Base-by-base conservation (phyloP, 306 rosid species). In the Glycine soja region DNA sequence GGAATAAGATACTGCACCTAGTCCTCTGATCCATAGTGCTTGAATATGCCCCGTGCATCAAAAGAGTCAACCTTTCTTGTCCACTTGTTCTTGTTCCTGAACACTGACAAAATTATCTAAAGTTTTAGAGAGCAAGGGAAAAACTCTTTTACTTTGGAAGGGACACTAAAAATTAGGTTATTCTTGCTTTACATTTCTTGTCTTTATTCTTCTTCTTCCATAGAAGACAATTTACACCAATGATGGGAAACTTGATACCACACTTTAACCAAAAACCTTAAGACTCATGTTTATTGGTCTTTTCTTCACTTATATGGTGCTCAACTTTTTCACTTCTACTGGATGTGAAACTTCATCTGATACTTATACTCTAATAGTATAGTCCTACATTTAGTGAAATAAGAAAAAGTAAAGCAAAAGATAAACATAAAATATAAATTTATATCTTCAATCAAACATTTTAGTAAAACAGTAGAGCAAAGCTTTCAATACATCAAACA, bases 91-190 rank as follows among this genome's bases (percentile, higher is more conserved):
- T 30, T 87, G 8, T 65, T 46, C 86, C 97, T 93, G 87, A 84
- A 82, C 53, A 85, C 36, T 18, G 18, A 61, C 51, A 83, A 68
- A 18, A 67, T 45, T 64, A 75, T 40, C 62, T 52, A 30, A 68
- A 24, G 12, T 42, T 76, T 72, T 42, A 71, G 77, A 50, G 10
- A 34, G 10, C 18, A 61, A 42, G 61, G 59, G 38, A 69, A n/a
- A n/a, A 93, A 87, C 81, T 89, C 94, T 81, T 78, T 88, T 62
- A 93, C 96, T 86, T 89, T 91, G 84, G 86, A 89, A 72, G 98
- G 97, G 79, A 85, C 83, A 80, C 98, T 90, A 80, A 89, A n/a
- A n/a, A n/a, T n/a, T n/a, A 95, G 94, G 64, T 97, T n/a, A n/a
- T n/a, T n/a, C n/a, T n/a, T n/a, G n/a, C n/a, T n/a, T n/a, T n/a